Base-by-base conservation (phyloP, 2,329 filamentous ascomycete species). In the Metarhizium album region DNA sequence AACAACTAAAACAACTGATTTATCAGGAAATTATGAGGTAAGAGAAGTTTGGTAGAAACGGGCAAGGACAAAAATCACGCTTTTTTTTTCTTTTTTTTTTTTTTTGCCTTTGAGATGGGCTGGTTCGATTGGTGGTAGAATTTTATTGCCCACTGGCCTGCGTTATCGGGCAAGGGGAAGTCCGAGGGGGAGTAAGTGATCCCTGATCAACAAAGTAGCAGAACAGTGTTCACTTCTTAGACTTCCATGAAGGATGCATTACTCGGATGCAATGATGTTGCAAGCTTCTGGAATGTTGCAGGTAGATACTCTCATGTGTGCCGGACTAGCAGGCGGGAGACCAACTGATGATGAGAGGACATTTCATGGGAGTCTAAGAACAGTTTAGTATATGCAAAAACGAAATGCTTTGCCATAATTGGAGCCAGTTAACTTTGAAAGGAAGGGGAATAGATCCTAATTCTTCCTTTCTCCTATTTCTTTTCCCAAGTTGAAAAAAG, bases 1-100 rank as follows among this genome's bases (percentile, higher is more conserved):
- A 98, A 74, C 90, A 98, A 72, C 72, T 98, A 69, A 97, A 97
- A 78, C 80, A 93, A 64, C 77, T 98, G 67, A 98, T 98, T 70
- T 98, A 91, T 73, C 84, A 96, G 68, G 93, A 98, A 74, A 97
- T 97, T 63, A 97, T 82, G 78, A 75, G 78, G 67, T 82, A 63
- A 62, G 59, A 42, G 22, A 27, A 22, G 20, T 23, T 43, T 24
- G 13, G 8, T n/a, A 24, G 22, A 24, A 14, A 43, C 14, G 20
- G 20, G 13, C 7, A n/a, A 4, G 20, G 22, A 24, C 22, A 22
- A 2, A 7, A 23, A 14, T n/a, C n/a, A n/a, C n/a, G n/a, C n/a
- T n/a, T n/a, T n/a, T n/a, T n/a, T n/a, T n/a, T n/a, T n/a, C n/a
- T n/a, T n/a, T n/a, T n/a, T n/a, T n/a, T n/a, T n/a, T n/a, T n/a